phyloP scores from a whole-genome alignment of 2,329 filamentous ascomycete genomes.

The Xylariaceae sp. region DNA sequence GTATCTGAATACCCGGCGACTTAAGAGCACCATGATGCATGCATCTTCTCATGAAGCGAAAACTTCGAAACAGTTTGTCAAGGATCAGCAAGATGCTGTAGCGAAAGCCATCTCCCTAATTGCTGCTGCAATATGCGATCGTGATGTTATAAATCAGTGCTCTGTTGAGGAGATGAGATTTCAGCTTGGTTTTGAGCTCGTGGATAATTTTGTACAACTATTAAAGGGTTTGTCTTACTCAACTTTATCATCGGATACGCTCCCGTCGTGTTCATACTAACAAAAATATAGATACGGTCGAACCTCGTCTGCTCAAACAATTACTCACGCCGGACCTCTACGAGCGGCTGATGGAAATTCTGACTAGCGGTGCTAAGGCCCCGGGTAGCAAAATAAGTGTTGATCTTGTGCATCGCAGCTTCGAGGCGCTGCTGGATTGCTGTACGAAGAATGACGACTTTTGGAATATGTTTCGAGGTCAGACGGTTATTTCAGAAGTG shows the following conservation, averaged over 20 bases:
- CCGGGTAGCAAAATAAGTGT: conserved; percentile 28
- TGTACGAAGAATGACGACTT: conserved; percentile 38
- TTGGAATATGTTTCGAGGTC: conserved; percentile 37
- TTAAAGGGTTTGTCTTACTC: conserved; percentile 45
- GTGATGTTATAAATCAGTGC: conserved; percentile 47
- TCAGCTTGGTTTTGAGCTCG: conserved; percentile 49
- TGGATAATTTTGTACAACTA: conserved; percentile 53
- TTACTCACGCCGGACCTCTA: conserved; percentile 26
- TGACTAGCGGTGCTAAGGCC: conserved; percentile 22
- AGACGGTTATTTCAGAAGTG: conserved; percentile 28
- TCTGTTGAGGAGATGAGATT: conserved; percentile 43
- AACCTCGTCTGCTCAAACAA: conserved; percentile 19
- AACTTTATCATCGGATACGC: background rate
- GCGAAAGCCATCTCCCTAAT: conserved; percentile 51
- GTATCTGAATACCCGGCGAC: conserved; percentile 48
- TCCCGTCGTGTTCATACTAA: conserved; percentile 19
- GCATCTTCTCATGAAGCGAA: conserved; percentile 25
- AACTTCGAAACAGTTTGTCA: conserved; percentile 22
- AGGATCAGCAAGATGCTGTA: conserved; percentile 35
- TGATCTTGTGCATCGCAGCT: conserved; percentile 35
- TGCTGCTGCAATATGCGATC: conserved; percentile 57
- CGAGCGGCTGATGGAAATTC: conserved; percentile 26
- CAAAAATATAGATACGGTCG: conserved; percentile 25
- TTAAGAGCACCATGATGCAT: conserved; percentile 29
- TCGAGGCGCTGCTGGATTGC: conserved; percentile 40